These are phyloP conservation scores for Halophytophthora batemanensis DNA, from an alignment of 352 stramenopile genomes.

Conservation along the genomic window DNA sequence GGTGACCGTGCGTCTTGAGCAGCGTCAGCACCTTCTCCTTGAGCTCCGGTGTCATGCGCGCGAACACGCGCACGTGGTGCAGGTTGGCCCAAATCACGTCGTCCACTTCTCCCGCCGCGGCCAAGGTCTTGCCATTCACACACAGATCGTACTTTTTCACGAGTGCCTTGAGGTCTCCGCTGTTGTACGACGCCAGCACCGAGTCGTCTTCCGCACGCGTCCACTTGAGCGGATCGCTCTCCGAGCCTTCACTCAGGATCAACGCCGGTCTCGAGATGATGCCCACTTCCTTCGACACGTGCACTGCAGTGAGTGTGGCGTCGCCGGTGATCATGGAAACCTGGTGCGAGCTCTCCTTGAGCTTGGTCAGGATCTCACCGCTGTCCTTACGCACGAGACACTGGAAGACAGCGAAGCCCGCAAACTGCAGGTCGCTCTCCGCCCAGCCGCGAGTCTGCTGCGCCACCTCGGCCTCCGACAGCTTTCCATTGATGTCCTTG, in stretches of 20 bases:
- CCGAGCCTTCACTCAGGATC: conserved; percentile 58
- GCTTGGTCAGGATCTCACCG: conserved; percentile 89
- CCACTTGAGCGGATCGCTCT: conserved; percentile 58
- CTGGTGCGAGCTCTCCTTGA: conserved; percentile 91
- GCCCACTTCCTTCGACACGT: conserved; percentile 95
- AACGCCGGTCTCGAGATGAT: conserved; percentile 86
- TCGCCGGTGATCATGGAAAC: conserved; percentile 99
- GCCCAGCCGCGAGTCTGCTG: conserved; percentile 84
- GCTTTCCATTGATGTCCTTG: conserved; percentile 83
- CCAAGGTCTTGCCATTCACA: conserved; percentile 77
- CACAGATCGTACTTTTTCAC: conserved; percentile 86
- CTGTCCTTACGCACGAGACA: conserved; percentile 96
- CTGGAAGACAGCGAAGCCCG: conserved; percentile 92
- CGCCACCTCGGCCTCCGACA: conserved; percentile 70
- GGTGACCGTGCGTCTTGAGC: conserved; percentile 91
- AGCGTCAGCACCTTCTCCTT: conserved; percentile 96
- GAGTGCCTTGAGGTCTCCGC: conserved; percentile 50
- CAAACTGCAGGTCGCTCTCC: conserved; percentile 94
- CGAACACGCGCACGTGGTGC: conserved; percentile 92
- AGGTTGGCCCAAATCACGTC: conserved; percentile 82
- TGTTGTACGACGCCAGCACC: conserved; percentile 63
- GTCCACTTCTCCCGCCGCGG: conserved; percentile 69
- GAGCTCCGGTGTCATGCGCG: conserved; percentile 94
- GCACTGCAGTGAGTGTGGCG: conserved; percentile 94
- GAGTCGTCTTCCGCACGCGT: conserved; percentile 78